phyloP scores from a whole-genome alignment of 805 yeast genomes.

The Wickerhamiella australiensis region DNA sequence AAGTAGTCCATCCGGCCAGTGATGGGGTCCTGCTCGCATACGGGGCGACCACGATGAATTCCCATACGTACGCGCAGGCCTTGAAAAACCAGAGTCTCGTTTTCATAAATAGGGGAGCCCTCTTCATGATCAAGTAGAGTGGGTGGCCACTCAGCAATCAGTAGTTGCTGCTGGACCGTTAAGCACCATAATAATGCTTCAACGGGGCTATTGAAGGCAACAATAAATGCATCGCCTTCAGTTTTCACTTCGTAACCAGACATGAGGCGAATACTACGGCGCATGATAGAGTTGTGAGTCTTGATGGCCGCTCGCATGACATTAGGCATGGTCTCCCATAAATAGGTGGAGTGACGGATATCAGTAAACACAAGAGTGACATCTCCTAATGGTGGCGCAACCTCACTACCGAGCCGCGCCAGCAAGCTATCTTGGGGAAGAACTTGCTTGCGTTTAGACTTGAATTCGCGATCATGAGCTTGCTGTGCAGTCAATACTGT shows the following conservation, averaged over 20 bases:
- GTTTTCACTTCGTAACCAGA: conserved; percentile 98
- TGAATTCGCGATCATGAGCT: conserved; percentile 13
- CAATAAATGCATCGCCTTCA: conserved; percentile 99
- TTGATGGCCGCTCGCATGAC: conserved; percentile 97
- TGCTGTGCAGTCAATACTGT: conserved; percentile 41
- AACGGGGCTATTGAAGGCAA: conserved; percentile 85
- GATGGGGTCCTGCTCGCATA: conserved; percentile 85
- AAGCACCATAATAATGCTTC: conserved; percentile 91
- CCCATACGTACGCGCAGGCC: conserved; percentile 98
- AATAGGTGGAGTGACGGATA: conserved; percentile 80
- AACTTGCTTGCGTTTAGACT: conserved; percentile 33
- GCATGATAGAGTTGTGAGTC: conserved; percentile 86
- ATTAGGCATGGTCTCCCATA: conserved; percentile 87
- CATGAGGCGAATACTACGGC: conserved; percentile 78
- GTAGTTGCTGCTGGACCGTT: conserved; percentile 71
- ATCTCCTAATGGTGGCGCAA: conserved; percentile 88
- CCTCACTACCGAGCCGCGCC: conserved; percentile 70
- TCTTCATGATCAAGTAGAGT: conserved; percentile 77
- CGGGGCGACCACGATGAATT: conserved; percentile 95
- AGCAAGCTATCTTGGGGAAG: conserved; percentile 62
- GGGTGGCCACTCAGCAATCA: conserved; percentile 89
- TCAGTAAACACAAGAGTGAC: conserved; percentile 95
- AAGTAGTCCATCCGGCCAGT: conserved; percentile 97
- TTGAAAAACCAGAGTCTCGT: conserved; percentile 51
- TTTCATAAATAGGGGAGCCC: conserved; percentile 57